Base-by-base conservation (phyloP, 2,329 filamentous ascomycete species). In the Penicillium sp. region DNA sequence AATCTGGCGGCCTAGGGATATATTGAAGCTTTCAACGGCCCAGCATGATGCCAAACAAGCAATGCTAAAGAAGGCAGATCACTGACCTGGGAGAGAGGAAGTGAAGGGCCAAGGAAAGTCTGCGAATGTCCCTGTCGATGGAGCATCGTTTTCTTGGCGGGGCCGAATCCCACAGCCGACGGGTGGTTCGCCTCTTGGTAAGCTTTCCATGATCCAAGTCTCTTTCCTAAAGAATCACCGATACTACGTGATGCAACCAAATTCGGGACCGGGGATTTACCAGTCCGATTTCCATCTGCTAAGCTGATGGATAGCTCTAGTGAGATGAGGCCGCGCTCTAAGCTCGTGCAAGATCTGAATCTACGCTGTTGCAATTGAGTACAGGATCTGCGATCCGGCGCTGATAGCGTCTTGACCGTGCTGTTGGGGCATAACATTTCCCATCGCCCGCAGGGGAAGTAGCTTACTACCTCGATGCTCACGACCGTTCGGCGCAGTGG, bases 181-280 rank as follows among this genome's bases (percentile, higher is more conserved):
- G 34, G 20, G 17, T 6, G 20, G 28, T 25, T 52, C 17, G n/a
- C 22, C 15, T 38, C 34, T 22, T 53, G 35, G 60, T 65, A 62
- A 61, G 56, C 64, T 62, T 65, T 61, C 38, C 45, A 45, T 14
- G 48, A 45, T 38, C 22, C 35, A 60, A 60, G 62, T 60, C 60
- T 63, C 61, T 62, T 64, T 63, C 65, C 62, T 55, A 62, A 62
- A 28, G 53, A 55, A 61, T 58, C 56, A 60, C 51, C 57, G 63
- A 64, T 69, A 51, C 60, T 53, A 64, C 65, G 60, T 64, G 59
- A 69, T 66, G 67, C 66, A 69, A 69, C 65, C 63, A 58, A 63
- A 67, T 62, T 60, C 51, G 47, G 57, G 31, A 35, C 51, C 63
- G 66, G 63, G 66, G 64, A 63, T 63, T 66, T 63, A 35, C 38